Evolutionary conservation across 2,329 filamentous ascomycete species (phyloP), one percentile per base, ranked within the genome.

Genomic region (Colletotrichum noveboracense): DNA sequence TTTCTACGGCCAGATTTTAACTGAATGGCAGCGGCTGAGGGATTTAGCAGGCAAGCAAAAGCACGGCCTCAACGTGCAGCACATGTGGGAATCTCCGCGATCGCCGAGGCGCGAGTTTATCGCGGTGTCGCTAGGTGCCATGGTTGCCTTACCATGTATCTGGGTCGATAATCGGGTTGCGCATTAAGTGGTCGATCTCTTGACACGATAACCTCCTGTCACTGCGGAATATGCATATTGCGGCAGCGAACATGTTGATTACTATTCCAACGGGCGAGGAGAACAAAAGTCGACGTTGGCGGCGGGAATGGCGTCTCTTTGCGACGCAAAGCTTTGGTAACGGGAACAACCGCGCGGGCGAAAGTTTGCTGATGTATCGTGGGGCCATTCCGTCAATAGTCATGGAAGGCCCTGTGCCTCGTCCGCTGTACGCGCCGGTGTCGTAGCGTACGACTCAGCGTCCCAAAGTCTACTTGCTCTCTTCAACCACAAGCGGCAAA

Each of bases 271-370:
- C 21, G 28, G 21, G 21, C 6, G 10, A 36, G 34, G 43, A 26
- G 18, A 56, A 67, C 65, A 30, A 58, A 16, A 18, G 24, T 36
- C n/a, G 48, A n/a, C 13, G 21, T 7, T 30, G 65, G 21, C 43
- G 21, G 38, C 32, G 65, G 26, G 43, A 66, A 36, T 56, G 43
- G 28, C 43, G 28, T 28, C 7, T 43, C 7, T 55, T 13, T 18
- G 30, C 18, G 16, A 58, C 26, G 32, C 56, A 48, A 14, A 62
- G 18, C 36, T 58, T 38, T 38, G 58, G 24, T 9, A 62, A 34
- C 70, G 74, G 74, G 70, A 65, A 61, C 26, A 73, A 74, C 74
- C 74, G 70, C 74, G 14, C n/a, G 28, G 30, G 62, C 73, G 62
- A 72, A 64, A 67, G 73, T 72, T 56, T 75, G 69, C 65, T 75